A percentile compares a stretch with the other conserved stretches of the same genome.
Evolutionary conservation across 768 basidiomycete genomes (phyloP).

Genomic region (Butyriboletus loyo): DNA sequence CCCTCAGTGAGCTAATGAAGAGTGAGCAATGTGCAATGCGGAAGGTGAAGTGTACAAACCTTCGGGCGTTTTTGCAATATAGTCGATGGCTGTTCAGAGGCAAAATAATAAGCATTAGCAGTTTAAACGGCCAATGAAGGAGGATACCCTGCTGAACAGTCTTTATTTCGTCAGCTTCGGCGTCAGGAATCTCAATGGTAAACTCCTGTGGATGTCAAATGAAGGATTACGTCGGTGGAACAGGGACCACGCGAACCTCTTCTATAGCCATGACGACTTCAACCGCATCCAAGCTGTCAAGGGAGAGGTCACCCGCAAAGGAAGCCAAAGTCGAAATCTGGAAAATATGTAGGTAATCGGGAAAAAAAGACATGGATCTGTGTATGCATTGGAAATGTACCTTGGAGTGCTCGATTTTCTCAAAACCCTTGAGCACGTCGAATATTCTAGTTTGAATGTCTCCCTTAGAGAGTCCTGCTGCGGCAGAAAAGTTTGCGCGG

Average conservation of each 20-base stretch:
- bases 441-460: conserved; percentile 26
- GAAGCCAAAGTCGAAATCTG: conserved; percentile 63
- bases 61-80: conserved; percentile 90
- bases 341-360: conserved; percentile 23
- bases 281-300: conserved; percentile 92
- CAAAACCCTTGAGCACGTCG: conserved; percentile 30
- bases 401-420: conserved; percentile 30
- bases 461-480: conserved; percentile 22
- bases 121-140: not conserved
- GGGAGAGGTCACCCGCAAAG: conserved; percentile 56
- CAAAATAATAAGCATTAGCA: conserved; percentile 7
- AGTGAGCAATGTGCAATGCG: conserved; percentile 8
- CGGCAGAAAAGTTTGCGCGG: conserved; percentile 31
- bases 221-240: conserved; percentile 2
- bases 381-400: conserved; percentile 8
- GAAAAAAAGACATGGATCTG: conserved; percentile 13
- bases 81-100: conserved; percentile 74
- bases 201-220: conserved; percentile 65
- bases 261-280: conserved; percentile 99
- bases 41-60: conserved; percentile 43
- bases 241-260: conserved; percentile 50
- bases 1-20: conserved; percentile 45
- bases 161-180: conserved; percentile 91
- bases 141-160: conserved; percentile 84
- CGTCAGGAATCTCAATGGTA: conserved; percentile 95